Evolutionary conservation across 331 rosid species (phyloP).

Genomic region (Telfairia occidentalis): DNA sequence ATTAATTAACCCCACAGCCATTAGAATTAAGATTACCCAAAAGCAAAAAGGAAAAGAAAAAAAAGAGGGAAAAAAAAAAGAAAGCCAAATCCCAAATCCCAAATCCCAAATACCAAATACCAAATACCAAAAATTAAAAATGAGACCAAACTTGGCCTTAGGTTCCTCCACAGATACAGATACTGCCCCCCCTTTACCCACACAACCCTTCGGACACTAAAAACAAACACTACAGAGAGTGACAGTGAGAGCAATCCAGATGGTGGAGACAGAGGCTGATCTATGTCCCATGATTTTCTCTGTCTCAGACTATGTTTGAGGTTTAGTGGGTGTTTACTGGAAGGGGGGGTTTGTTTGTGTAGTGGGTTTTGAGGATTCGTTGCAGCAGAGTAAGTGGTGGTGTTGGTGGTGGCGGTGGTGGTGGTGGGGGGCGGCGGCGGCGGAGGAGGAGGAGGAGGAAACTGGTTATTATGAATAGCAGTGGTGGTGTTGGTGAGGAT

Average conservation of each 20-base stretch:
- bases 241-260: conserved; percentile 24
- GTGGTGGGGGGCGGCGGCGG: neutral
- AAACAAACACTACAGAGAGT: conserved; percentile 19
- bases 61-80: neutral
- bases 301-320: conserved; percentile 30
- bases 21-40: neutral
- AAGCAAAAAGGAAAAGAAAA: neutral
- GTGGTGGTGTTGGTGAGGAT: conserved; percentile 20
- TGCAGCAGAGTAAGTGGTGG: neutral
- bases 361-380: neutral
- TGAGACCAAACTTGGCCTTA: conserved; percentile 14
- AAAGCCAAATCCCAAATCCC: neutral
- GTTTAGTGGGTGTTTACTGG: conserved; percentile 1
- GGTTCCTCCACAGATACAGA: conserved; percentile 11
- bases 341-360: conserved; percentile 7
- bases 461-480: conserved; percentile 35
- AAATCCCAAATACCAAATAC: neutral
- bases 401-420: neutral
- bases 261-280: conserved; percentile 32
- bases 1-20: neutral
- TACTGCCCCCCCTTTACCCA: conserved; percentile 26
- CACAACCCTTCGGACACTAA: conserved; percentile 20
- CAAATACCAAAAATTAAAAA: neutral
- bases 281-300: conserved; percentile 23
- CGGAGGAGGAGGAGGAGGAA: neutral